phyloP scores from a whole-genome alignment of 257 asterid species.

The Cinchona pubescens region DNA sequence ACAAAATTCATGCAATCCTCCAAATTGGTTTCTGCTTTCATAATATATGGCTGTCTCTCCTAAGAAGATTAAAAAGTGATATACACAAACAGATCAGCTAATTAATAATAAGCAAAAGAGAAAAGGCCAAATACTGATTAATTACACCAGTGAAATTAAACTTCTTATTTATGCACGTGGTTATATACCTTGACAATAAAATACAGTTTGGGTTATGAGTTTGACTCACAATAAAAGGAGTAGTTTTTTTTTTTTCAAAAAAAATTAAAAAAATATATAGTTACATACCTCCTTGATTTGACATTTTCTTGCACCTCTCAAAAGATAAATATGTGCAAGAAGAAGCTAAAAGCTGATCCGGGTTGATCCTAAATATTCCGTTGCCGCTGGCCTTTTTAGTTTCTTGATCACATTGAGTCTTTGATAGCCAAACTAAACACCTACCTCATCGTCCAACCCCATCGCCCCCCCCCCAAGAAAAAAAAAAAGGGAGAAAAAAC shows the following conservation, averaged over 20 bases:
- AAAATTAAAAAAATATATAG: no score
- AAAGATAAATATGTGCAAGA: slow-evolving; percentile 3
- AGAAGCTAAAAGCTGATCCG: slow-evolving; percentile 57
- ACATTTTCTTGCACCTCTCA: slow-evolving; percentile 54
- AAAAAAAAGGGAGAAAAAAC: no score
- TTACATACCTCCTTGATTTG: slow-evolving; percentile 42
- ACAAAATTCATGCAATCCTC: neutral
- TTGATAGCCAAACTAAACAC: no score
- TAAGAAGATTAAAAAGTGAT: slow-evolving; percentile 15
- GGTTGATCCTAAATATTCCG: slow-evolving; percentile 36
- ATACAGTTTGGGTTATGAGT: no score
- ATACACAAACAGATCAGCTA: neutral
- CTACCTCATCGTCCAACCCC: no score
- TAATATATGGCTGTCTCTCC: slow-evolving; percentile 44
- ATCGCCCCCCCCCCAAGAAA: no score
- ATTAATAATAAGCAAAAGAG: neutral
- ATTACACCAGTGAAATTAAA: neutral
- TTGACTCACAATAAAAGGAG: no score
- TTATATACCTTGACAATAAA: no score
- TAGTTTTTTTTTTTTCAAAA: no score
- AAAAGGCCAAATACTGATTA: neutral
- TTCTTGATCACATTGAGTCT: no score
- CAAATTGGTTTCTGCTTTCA: slow-evolving; percentile 27
- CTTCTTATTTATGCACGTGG: no score
- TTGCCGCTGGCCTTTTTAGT: slow-evolving; percentile 23